Base-by-base conservation (phyloP, 2,329 filamentous ascomycete species). In the Mycocentrospora acerina region DNA sequence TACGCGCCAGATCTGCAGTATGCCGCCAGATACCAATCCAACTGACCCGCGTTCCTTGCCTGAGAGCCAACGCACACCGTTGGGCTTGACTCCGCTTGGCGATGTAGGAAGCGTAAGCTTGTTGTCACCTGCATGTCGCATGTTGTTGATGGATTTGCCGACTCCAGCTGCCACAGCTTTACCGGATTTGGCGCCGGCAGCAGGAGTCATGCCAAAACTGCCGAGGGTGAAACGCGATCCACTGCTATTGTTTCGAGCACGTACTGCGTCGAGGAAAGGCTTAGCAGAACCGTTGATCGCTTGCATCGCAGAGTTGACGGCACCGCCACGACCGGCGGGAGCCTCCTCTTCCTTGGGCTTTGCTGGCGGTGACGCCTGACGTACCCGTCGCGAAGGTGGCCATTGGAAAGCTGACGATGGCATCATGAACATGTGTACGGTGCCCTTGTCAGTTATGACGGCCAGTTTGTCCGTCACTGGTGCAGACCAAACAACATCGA, bases 381-480 rank as follows among this genome's bases (percentile, higher is more conserved):
- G 60, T n/a, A 55, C 42, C 24, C 72, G 70, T 30, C 72, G 71
- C 28, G 82, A 83, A 16, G 90, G 88, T 27, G 90, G 90, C 90
- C 90, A 95, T 51, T 86, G 82, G 55, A 90, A 91, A 4, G 88
- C 88, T 47, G 82, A 86, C 30, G 81, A 77, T 7, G 90, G 89
- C 67, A 97, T 80, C 51, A 95, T 88, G 49, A 95, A 84, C 29
- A 97, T 80, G 68, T 98, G 93, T 9, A 96, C 83, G 7, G 93
- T 98, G n/a, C 91, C 90, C 53, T 90, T 87, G 58, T 95, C 89
- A 1, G 93, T 97, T 17, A 96, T 82, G 70, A 98, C 83, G 2
- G 90, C 91, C 26, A 94, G 72, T 42, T 87, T 84, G 60, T 95
- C 88, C 15, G 88, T 88, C 39, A 84, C 83, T 3, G 88, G 88